A percentile compares a stretch with the other conserved stretches of the same genome.
phyloP scores from a whole-genome alignment of 148 eudicot species.

The Polygonum aviculare region DNA sequence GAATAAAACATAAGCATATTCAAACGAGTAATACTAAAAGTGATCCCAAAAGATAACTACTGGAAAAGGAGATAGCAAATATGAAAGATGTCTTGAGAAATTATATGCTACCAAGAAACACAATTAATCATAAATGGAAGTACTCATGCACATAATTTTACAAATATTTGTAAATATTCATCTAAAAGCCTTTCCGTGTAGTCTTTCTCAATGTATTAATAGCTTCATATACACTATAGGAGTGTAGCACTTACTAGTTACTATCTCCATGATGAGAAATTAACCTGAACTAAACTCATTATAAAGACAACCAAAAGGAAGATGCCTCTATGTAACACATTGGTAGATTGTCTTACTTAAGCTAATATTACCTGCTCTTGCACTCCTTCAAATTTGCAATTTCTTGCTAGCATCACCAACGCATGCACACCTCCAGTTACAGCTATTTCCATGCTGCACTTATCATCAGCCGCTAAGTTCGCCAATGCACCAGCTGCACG shows the following conservation, averaged over 20 bases:
- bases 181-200: neutral
- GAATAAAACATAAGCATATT: neutral
- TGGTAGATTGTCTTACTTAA: neutral
- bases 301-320: neutral
- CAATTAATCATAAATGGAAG: neutral
- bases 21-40: neutral
- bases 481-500: constrained; percentile 99
- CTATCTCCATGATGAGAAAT: neutral
- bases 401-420: constrained; percentile 80
- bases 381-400: constrained; percentile 85
- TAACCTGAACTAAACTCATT: neutral
- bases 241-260: neutral
- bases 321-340: neutral
- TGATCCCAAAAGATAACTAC: neutral
- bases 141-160: neutral
- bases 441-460: constrained; percentile 95
- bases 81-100: neutral
- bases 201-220: neutral
- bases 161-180: neutral
- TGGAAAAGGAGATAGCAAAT: neutral
- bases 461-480: constrained; percentile 95
- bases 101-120: neutral
- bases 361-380: constrained; percentile 73
- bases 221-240: constrained; percentile 3
- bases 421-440: constrained; percentile 87